Conservation (phyloP, 2,329 filamentous ascomycete species). For the Paecilomyces sp. region DNA sequence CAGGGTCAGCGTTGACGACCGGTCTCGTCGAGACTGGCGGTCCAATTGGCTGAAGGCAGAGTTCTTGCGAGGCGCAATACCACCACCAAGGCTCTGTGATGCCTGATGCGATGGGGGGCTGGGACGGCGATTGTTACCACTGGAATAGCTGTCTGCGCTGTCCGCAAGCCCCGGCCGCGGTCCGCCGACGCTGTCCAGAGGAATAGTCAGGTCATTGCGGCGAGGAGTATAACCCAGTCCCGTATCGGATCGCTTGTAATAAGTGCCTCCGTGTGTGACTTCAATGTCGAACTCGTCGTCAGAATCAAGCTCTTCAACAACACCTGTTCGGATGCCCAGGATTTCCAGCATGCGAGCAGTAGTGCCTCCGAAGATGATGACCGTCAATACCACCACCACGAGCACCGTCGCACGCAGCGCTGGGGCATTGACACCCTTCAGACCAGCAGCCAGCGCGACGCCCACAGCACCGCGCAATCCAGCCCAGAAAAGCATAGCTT, state of each 20-base stretch:
- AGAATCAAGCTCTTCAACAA: conserved; percentile 93
- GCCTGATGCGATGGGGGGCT: conserved; percentile 37
- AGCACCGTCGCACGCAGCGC: conserved; percentile 90
- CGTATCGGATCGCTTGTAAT: conserved; percentile 65
- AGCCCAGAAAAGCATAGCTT: conserved; percentile 99
- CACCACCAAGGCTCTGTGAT: conserved; percentile 13
- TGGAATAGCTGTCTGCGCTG: conserved; percentile 45
- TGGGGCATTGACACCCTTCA: conserved; percentile 73
- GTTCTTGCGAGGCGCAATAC: conserved; percentile 44
- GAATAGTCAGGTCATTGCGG: conserved; percentile 52
- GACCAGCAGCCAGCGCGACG: conserved; percentile 82
- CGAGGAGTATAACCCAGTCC: conserved; percentile 73
- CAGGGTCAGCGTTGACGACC: conserved; percentile 44
- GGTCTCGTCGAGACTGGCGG: conserved; percentile 35
- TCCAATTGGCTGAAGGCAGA: conserved; percentile 42
- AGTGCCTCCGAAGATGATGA: conserved; percentile 97
- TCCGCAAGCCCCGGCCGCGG: conserved; percentile 24
- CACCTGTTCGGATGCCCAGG: conserved; percentile 87
- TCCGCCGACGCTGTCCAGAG: conserved; percentile 43
- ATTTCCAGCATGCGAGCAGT: conserved; percentile 98
- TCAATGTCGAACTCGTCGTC: conserved; percentile 99
- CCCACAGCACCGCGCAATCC: conserved; percentile 92
- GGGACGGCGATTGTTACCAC: conserved; percentile 48
- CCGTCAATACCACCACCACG: conserved; percentile 91
- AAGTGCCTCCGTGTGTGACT: conserved; percentile 61